Base-by-base conservation (phyloP, 441 rosid species). In the Rhodomyrtus psidioides region DNA sequence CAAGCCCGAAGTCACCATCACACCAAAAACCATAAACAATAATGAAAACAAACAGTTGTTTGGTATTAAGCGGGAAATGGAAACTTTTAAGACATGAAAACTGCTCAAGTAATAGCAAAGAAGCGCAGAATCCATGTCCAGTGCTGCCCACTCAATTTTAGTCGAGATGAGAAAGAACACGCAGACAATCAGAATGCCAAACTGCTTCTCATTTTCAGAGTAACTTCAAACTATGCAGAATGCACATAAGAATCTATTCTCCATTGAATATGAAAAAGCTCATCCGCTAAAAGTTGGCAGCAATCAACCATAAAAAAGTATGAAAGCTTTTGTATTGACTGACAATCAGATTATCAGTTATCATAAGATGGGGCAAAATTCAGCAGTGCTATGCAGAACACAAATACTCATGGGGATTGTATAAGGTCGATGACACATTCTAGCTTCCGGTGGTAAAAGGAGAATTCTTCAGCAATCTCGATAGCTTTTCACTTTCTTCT, bases 361-460 rank as follows among this genome's bases (percentile, higher is more conserved):
- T 39, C n/a, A 30, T 4, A 30, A 17, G 24, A 62, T 62, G 17
- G 7, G 49, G 15, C 79, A 39, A 70, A 39, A 21, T 39, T 70
- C 49, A 70, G 49, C n/a, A 34, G 16, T 39, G 79, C 79, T 10
- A 21, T 12, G 5, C n/a, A 10, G 79, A 21, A 65, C 8, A 65
- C 8, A 19, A 26, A 34, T 34, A 10, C 49, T 70, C 49, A 70
- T 34, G 15, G 79, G 16, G 5, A 39, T 39, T 39, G 16, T 70
- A 70, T 0, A 9, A 70, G 0, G 16, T 70, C 44, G 4, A 10
- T 3, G 1, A 34, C 21, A 10, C 1, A 0, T 5, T 65, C 79
- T 65, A 34, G 19, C 26, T 65, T 34, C 79, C 26, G 19, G 13
- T 39, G n/a, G 79, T 21, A 21, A 39, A 26, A 34, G n/a, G 49